These are phyloP conservation scores for Monosporascus sp. DNA, from an alignment of 2,329 filamentous ascomycete species.

Conservation along the genomic window DNA sequence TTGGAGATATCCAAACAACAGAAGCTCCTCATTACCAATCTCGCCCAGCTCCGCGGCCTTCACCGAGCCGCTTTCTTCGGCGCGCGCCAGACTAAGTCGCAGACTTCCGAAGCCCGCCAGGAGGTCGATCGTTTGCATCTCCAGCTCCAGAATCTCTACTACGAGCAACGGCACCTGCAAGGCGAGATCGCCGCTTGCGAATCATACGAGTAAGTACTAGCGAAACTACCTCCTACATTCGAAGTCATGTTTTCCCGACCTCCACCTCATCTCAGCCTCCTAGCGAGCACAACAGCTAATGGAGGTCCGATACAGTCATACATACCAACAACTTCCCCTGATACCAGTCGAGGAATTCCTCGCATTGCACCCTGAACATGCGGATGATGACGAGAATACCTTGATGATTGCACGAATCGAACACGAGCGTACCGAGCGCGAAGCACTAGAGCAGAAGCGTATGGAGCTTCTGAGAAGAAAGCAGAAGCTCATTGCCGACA, in stretches of 20 bases:
- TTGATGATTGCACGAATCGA: slow-evolving; percentile 88
- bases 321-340: slow-evolving; percentile 79
- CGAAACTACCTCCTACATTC: not conserved
- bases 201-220: slow-evolving; percentile 70
- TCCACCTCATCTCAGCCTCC: slow-evolving; percentile 5
- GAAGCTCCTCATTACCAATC: slow-evolving; percentile 71
- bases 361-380: slow-evolving; percentile 66
- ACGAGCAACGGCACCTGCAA: slow-evolving; percentile 86
- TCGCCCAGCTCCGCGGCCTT: slow-evolving; percentile 73
- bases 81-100: slow-evolving; percentile 78
- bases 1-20: slow-evolving; percentile 67
- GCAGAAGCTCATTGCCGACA: slow-evolving; percentile 60
- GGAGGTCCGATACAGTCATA: slow-evolving; percentile 54
- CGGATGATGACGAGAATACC: slow-evolving; percentile 66
- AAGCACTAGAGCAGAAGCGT: slow-evolving; percentile 78
- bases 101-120: slow-evolving; percentile 80
- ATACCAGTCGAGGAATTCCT: slow-evolving; percentile 82
- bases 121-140: slow-evolving; percentile 90
- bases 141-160: slow-evolving; percentile 91
- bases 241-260: not conserved
- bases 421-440: slow-evolving; percentile 79
- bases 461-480: slow-evolving; percentile 66
- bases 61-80: slow-evolving; percentile 77
- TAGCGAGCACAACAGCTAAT: slow-evolving; percentile 18
- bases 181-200: slow-evolving; percentile 89